Base-by-base conservation (phyloP, 495 filamentous ascomycete genomes). In the Annulohypoxylon nitens region DNA sequence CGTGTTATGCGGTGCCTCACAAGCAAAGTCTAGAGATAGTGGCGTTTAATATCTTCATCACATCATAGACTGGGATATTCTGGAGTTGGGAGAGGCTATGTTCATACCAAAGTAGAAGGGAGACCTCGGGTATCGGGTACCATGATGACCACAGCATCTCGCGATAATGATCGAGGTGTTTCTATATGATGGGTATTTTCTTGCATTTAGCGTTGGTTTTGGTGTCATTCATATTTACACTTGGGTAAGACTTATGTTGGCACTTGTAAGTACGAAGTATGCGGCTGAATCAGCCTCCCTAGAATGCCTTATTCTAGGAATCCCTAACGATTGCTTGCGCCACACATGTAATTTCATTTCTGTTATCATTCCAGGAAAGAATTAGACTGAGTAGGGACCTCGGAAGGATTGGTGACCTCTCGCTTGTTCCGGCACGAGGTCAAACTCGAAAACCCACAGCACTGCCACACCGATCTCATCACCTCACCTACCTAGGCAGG, bases 1-100 rank as follows among this genome's bases (percentile, higher is more conserved):
- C 4, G 91, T 94, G 33, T 78, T 95, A 65, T 67, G 83, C 70
- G 26, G 82, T 76, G 67, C 71, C 16, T 75, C 76, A 25, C 74
- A 78, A 26, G 75, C 74, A 10, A 73, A 64, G 18, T 71, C 76
- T 3, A 70, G 69, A 43, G 71, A 76, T 23, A 63, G 73, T 37
- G 37, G 58, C 6, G 26, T 65, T 18, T 66, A 64, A 60, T 69
- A 54, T 39, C 18, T 25, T 45, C 37, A 63, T 61, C 1, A 43
- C 54, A 61, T 16, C 30, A 72, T 75, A 72, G 51, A 64, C 34
- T 55, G 39, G 47, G 64, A 57, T 47, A 5, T 25, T 47, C 20
- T 20, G 73, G 73, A 75, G 72, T 75, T 70, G 45, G 61, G 58
- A 75, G 62, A 67, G 61, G 72, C 20, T 64, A 67, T 47, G 26